Base-by-base conservation (phyloP, 140 eudicot species). In the Stevia rebaudiana region DNA sequence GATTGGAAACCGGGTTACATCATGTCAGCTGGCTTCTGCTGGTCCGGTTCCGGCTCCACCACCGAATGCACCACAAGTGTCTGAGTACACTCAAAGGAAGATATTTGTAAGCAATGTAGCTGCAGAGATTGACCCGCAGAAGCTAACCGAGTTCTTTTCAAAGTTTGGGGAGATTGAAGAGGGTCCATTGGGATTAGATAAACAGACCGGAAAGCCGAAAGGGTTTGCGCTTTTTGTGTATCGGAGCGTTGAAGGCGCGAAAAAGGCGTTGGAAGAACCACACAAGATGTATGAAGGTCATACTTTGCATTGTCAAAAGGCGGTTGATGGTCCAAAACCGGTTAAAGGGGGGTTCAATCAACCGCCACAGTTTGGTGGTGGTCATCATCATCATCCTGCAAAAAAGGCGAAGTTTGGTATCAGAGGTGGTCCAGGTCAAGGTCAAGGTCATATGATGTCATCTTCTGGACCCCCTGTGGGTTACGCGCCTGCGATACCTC, bases 161-260 rank as follows among this genome's bases (percentile, higher is more conserved):
- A 81, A 72, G 53, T 94, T 63, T 76, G 99, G 99, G 59, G 99
- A 94, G 75, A 83, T 94, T 63, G 99, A 94, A 68, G 99, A 94
- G 2, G 99, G 99, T 35, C 99, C 99, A 0, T 70, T 92, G 74
- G 99, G 99, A 10, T 68, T 94, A 48, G 99, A 94, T 68, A 94
- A 88, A 77, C 84, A 75, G 44, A 83, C 95, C 0, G 99, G 99
- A 46, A 94, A 80, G 55, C 94, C 94, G 0, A 88, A 83, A 60
- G 99, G 99, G 57, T 94, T 94, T 76, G 90, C 97, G 5, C 65
- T 94, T 48, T 94, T 83, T 63, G 99, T 94, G 33, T 94, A 94
- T 28, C 88, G 76, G 83, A 79, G 61, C 10, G 15, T 81, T 3
- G 97, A 94, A 63, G 70, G 99, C 67, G 95, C 99, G 0, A 88